phyloP scores from a whole-genome alignment of 495 filamentous ascomycete species.

The Aspergillus sclerotioniger region DNA sequence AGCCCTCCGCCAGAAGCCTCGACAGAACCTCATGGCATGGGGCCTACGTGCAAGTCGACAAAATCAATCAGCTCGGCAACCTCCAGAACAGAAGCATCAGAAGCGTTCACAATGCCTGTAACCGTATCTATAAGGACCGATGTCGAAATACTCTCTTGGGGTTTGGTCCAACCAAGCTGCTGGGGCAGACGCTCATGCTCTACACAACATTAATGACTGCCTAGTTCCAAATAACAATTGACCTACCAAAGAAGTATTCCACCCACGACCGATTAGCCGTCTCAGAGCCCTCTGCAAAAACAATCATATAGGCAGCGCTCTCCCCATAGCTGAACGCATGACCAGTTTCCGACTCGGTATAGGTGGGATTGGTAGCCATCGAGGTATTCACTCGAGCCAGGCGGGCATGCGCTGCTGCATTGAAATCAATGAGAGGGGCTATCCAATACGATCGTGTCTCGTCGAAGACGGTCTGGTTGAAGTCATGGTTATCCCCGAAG shows the following conservation, averaged over 20 bases:
- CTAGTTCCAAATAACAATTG: constrained; percentile 11
- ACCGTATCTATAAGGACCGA: no score
- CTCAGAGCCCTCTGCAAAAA: constrained; percentile 39
- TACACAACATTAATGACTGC: constrained; percentile 16
- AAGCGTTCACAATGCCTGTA: no score
- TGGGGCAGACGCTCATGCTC: constrained; percentile 48
- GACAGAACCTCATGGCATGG: no score
- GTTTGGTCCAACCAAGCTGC: constrained; percentile 41
- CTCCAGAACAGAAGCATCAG: no score
- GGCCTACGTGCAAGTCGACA: no score
- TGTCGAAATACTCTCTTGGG: background rate
- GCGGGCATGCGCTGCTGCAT: constrained; percentile 43
- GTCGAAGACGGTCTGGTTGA: constrained; percentile 48
- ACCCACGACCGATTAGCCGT: constrained; percentile 37
- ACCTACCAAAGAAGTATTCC: constrained; percentile 49
- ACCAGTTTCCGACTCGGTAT: constrained; percentile 34
- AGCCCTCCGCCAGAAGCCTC: no score
- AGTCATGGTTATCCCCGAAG: constrained; percentile 41
- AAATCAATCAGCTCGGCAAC: no score
- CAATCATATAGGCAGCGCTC: constrained; percentile 42
- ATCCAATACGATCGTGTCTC: constrained; percentile 45
- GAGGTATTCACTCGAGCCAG: constrained; percentile 44
- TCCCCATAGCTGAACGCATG: constrained; percentile 45
- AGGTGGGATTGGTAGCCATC: constrained; percentile 41
- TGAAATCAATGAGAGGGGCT: constrained; percentile 30